Base-by-base conservation (phyloP, 1,284 basidiomycete genomes). In the Malassezia psittaci region DNA sequence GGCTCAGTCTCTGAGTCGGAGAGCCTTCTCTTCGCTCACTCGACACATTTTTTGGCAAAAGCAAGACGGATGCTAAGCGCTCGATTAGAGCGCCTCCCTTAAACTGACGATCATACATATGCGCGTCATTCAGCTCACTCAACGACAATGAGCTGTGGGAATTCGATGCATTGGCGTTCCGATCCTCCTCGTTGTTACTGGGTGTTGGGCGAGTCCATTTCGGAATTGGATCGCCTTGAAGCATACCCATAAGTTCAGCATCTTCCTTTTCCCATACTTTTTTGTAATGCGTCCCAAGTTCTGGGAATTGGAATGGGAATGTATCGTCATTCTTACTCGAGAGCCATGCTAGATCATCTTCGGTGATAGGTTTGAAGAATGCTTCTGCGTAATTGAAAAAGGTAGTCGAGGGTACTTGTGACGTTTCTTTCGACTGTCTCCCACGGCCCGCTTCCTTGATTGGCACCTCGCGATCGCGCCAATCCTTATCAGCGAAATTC, bases 221-320 rank as follows among this genome's bases (percentile, higher is more conserved):
- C 6, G n/a, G 8, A 39, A 13, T 47, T 11, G 39, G 39, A 33
- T 33, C 24, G 4, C 48, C 29, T 9, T 40, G 36, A 7, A 57
- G 49, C 42, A 46, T 29, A 9, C 55, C 48, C 5, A 46, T 49
- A 35, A 57, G 45, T 33, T 57, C 55, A 6, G 79, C 79, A 73
- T 96, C 91, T 71, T 90, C 85, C 62, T 93, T 88, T 60, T 90
- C 88, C 90, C 91, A 96, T 1, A 64, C 79, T 51, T 91, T 86
- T 24, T 83, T 79, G 70, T 94, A 96, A 77, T 91, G 90, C 61
- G 84, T 79, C 7, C 91, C 93, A 0, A 93, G 80, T 55, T 85
- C 82, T 7, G 91, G 90, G 76, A 93, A 83, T 40, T 88, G 78
- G 67, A 84, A 93, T 0, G 87, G 85, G 57, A 89, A 86, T 6